Base-by-base conservation (phyloP, 1,284 basidiomycete species). In the Cystobasidium slooffiae region DNA sequence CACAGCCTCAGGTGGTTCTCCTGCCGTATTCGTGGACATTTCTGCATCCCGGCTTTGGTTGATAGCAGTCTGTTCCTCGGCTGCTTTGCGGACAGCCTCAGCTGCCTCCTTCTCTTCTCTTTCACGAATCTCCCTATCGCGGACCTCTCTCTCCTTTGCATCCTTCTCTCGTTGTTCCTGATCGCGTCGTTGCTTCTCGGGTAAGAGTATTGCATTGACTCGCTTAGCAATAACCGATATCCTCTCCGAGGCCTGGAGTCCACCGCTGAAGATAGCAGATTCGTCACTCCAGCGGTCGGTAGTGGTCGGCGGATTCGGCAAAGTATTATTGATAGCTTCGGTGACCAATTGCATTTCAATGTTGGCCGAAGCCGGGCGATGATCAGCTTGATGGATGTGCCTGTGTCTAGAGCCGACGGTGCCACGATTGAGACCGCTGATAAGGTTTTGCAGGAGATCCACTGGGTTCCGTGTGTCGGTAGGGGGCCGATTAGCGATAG, bases 111-210 rank as follows among this genome's bases (percentile, higher is more conserved):
- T 74, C 47, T 76, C 81, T 67, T 81, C 82, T 49, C 78, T 80
- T 75, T 77, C 75, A 68, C 75, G 49, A 66, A 79, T 31, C 74
- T 77, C 75, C 55, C 73, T 73, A 41, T 62, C 74, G 24, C 70
- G 66, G 20, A 68, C 64, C 82, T 77, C 73, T 31, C 74, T 78
- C 73, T 83, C 82, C 53, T 83, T 83, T 52, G 83, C 82, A 22
- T 82, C 82, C 62, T 82, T 80, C 65, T 81, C 77, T 67, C 80
- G 78, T 24, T 79, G 77, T 65, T 79, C 80, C 61, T 79, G 79
- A 16, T 81, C 77, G 43, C 84, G 75, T 75, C 79, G 88, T 89
- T 1, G 81, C 82, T 75, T 81, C 79, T 79, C 82, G 83, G 61
- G 65, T 10, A 59, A 63, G 56, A 72, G 55, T 46, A 58, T 22